A percentile compares a stretch with the other conserved stretches of the same genome.
Conservation (phyloP, 2,329 filamentous ascomycete species). For the Beauveria brongniartii region DNA sequence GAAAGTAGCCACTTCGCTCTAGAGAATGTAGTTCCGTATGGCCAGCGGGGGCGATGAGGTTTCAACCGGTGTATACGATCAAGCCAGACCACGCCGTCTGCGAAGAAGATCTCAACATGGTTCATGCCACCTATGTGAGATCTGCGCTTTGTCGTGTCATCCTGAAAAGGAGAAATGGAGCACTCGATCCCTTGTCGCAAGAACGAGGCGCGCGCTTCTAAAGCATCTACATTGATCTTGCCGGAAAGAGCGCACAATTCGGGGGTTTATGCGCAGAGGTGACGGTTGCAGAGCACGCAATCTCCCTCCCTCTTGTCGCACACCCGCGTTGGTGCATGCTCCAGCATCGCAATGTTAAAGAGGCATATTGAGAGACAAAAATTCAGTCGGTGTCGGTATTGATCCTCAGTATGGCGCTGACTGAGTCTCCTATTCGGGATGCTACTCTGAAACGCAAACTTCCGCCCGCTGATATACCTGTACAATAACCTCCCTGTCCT, state of each 20-base stretch:
- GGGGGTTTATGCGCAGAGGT: conserved; percentile 29
- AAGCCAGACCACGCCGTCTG: conserved; percentile 34
- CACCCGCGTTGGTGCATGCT: conserved; percentile 22
- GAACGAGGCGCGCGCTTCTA: conserved; percentile 25
- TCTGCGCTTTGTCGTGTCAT: conserved; percentile 24
- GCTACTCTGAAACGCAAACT: neutral
- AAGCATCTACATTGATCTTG: conserved; percentile 28
- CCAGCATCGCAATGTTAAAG: conserved; percentile 27
- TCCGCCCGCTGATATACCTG: neutral
- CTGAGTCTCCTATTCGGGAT: neutral
- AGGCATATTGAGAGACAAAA: conserved; percentile 15
- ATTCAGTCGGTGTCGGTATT: neutral
- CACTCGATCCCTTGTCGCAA: conserved; percentile 29
- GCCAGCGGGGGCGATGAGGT: conserved; percentile 27
- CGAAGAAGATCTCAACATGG: conserved; percentile 33
- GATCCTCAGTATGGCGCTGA: neutral
- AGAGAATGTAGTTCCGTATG: conserved; percentile 26
- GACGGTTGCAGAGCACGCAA: conserved; percentile 30
- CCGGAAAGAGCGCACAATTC: conserved; percentile 27
- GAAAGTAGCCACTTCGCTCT: conserved; percentile 33
- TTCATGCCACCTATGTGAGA: conserved; percentile 38
- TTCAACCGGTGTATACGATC: conserved; percentile 32
- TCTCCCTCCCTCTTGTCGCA: conserved; percentile 25
- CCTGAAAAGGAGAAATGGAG: conserved; percentile 24
- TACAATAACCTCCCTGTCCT: neutral